Conservation (phyloP, 345 rosid species). For the Dovyalis caffra region DNA sequence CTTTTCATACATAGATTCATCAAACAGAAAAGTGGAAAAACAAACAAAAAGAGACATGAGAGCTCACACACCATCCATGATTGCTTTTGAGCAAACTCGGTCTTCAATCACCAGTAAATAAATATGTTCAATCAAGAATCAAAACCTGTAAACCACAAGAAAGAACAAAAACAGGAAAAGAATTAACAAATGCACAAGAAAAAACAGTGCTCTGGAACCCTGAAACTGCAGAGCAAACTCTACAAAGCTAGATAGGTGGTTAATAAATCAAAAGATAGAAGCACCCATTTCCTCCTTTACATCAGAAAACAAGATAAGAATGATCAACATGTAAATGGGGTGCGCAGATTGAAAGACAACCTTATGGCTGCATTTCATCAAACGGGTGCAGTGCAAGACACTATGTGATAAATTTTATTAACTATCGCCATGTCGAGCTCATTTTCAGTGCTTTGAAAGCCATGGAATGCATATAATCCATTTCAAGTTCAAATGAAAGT, state of each 20-base stretch:
- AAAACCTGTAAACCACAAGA: constrained; percentile 15
- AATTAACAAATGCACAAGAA: not conserved
- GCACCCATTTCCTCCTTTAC: not conserved
- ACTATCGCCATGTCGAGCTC: not conserved
- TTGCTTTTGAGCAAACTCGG: constrained; percentile 15
- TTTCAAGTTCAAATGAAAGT: too few species aligned
- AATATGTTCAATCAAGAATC: not conserved
- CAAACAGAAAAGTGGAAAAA: too few species aligned
- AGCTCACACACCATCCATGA: constrained; percentile 46
- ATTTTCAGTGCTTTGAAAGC: not conserved
- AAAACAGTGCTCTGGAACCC: not conserved
- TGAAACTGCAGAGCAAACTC: not conserved
- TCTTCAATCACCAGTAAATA: constrained; percentile 1
- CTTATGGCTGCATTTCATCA: constrained; percentile 22
- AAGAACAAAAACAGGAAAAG: not conserved
- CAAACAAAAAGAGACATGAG: not conserved
- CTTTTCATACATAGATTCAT: too few species aligned
- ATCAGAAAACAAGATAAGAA: not conserved
- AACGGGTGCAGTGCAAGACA: constrained; percentile 15
- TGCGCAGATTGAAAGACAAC: not conserved
- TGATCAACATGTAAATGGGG: not conserved
- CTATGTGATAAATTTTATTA: not conserved
- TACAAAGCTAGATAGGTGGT: not conserved
- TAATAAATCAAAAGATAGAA: not conserved
- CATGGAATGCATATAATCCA: not conserved